Conservation (phyloP, 2,329 filamentous ascomycete species). For the Cordyceps cicadae region DNA sequence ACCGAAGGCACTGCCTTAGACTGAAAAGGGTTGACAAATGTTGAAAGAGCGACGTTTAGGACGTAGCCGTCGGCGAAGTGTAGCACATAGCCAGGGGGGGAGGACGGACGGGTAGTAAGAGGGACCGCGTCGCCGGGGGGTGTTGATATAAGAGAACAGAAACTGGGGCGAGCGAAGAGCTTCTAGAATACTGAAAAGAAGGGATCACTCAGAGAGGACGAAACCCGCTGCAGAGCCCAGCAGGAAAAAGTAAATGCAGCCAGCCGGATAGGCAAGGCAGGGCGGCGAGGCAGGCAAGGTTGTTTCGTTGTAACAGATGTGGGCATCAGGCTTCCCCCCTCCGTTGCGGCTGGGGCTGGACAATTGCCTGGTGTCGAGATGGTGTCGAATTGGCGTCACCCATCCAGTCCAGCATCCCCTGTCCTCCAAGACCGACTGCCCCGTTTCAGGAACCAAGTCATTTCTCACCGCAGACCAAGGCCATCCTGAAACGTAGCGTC, state of each 20-base stretch:
- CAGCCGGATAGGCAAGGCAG: not conserved
- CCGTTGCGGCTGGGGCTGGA: conserved; percentile 1
- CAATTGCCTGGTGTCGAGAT: conserved; percentile 10
- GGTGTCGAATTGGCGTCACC: conserved; percentile 13
- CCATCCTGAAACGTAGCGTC: conserved; percentile 21
- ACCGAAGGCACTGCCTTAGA: conserved; percentile 9
- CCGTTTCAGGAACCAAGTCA: conserved; percentile 24
- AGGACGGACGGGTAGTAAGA: conserved; percentile 12
- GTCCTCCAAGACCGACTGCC: conserved; percentile 11
- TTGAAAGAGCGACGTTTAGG: conserved; percentile 9
- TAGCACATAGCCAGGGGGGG: conserved; percentile 13
- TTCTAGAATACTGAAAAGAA: conserved; percentile 13
- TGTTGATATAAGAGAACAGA: not conserved
- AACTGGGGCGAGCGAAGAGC: conserved; percentile 5
- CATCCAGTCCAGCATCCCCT: conserved; percentile 10
- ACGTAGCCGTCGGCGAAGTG: not conserved
- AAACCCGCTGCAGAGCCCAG: conserved; percentile 8
- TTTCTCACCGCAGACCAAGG: conserved; percentile 20
- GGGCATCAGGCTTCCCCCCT: conserved; percentile 8
- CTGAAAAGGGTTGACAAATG: not conserved
- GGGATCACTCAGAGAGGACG: not conserved
- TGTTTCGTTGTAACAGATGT: conserved; percentile 11
- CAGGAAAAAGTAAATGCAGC: conserved; percentile 1
- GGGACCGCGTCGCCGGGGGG: not conserved
- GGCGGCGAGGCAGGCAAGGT: not conserved